phyloP scores from a whole-genome alignment of 352 stramenopile species.

The Phytophthora macrochlamydospora region DNA sequence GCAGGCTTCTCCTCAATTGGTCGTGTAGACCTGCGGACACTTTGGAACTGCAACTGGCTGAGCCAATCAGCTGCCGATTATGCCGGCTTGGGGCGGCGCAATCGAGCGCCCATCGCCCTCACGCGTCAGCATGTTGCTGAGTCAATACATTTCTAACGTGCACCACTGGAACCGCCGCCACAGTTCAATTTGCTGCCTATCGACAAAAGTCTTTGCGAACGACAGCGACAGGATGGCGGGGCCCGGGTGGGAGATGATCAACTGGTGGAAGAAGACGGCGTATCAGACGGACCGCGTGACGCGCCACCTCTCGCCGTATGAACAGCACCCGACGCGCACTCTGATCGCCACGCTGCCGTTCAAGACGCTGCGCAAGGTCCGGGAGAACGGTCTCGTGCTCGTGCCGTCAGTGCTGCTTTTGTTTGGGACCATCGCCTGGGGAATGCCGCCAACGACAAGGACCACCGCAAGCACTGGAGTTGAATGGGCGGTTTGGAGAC shows the following conservation, averaged over 20 bases:
- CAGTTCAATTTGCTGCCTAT: neutral
- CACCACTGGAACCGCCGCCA: neutral
- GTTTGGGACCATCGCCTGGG: slow-evolving; percentile 67
- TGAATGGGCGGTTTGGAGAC: slow-evolving; percentile 17
- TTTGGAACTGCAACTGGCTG: no score
- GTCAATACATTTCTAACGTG: no score
- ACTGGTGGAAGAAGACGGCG: slow-evolving; percentile 67
- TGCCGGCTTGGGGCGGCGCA: no score
- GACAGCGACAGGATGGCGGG: neutral
- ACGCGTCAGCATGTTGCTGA: slow-evolving; percentile 1
- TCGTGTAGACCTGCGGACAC: no score
- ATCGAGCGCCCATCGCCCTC: slow-evolving; percentile 4
- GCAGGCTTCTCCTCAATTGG: no score
- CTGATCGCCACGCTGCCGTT: slow-evolving; percentile 62
- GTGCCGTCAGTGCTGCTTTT: slow-evolving; percentile 58
- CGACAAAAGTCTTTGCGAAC: neutral
- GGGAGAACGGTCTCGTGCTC: slow-evolving; percentile 63
- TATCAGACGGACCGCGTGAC: slow-evolving; percentile 56
- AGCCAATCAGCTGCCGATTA: no score
- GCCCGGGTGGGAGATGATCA: slow-evolving; percentile 26
- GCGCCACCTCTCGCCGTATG: slow-evolving; percentile 62
- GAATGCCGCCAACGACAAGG: slow-evolving; percentile 62
- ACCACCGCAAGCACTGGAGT: slow-evolving; percentile 69
- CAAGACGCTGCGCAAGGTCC: slow-evolving; percentile 73
- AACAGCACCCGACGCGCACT: slow-evolving; percentile 51